Base-by-base conservation (phyloP, 2,329 filamentous ascomycete species). In the Gremmenia infestans region DNA sequence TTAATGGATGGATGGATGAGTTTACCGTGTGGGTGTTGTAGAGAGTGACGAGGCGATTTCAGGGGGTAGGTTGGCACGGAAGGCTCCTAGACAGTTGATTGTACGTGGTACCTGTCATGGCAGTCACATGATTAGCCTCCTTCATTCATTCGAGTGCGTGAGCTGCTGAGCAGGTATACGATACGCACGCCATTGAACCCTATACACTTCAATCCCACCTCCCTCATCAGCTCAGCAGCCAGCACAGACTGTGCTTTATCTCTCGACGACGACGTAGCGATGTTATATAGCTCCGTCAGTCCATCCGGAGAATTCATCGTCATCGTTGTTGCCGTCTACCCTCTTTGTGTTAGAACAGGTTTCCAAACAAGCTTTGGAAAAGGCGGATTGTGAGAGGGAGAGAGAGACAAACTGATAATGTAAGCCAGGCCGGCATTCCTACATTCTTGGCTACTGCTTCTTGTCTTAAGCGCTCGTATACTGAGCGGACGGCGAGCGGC, bases 271-370 rank as follows among this genome's bases (percentile, higher is more conserved):
- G 56, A 52, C 5, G 66, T 68, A 4, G 62, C 63, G 6, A 67
- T 54, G 11, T 60, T 57, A 40, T 60, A 55, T 48, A 63, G 79
- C 22, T 80, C 72, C 4, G 81, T 73, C 62, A 93, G 81, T 3
- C 88, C 87, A 55, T 88, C 86, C 23, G 89, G 89, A 1, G 89
- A 91, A 75, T 95, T 94, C 76, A 94, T 83, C 1, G 90, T 94
- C 74, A 93, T 89, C 1, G 89, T 91, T 17, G 89, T 86, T 35
- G 89, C 90, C 0, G 89, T 87, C 85, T 90, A 52, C 49, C 9
- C 32, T 15, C 48, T 47, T 25, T 6, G 22, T 36, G 22, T 37
- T 22, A 36, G 49, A 22, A 45, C 15, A 2, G 19, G 19, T 22
- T 22, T 22, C 19, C n/a, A n/a, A 23, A 12, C 23, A n/a, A 15